phyloP scores from a whole-genome alignment of 768 basidiomycete species.

The Lyophyllum atratum region DNA sequence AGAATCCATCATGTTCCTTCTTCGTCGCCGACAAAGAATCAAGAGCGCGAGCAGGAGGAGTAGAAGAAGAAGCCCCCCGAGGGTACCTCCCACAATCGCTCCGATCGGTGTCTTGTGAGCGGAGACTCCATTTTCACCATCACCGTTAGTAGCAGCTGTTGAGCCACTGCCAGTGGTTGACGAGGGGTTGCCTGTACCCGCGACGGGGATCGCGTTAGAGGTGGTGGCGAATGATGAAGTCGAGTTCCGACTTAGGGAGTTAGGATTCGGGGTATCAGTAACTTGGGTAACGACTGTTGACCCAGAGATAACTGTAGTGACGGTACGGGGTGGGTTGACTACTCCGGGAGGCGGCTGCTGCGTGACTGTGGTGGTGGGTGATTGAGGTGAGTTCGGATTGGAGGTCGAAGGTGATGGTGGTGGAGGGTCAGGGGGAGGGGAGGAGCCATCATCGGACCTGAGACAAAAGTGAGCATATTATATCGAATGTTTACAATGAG shows the following conservation, averaged over 20 bases:
- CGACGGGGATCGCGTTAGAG: not conserved
- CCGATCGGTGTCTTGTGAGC: slow-evolving; percentile 1
- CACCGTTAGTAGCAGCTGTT: not conserved
- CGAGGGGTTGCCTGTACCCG: not conserved
- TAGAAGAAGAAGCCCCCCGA: slow-evolving; percentile 8
- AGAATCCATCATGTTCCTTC: not conserved
- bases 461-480: not conserved
- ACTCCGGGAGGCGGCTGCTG: not conserved
- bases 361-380: not conserved
- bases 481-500: no score
- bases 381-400: not conserved
- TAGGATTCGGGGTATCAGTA: not conserved
- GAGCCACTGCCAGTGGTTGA: not conserved
- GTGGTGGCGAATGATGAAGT: not conserved
- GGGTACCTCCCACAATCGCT: slow-evolving; percentile 14
- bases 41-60: slow-evolving; percentile 1
- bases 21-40: slow-evolving; percentile 2
- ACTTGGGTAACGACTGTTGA: not conserved
- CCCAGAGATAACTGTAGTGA: not conserved
- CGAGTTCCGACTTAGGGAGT: not conserved
- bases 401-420: not conserved
- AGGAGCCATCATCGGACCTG: slow-evolving; percentile 1
- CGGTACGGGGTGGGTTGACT: not conserved
- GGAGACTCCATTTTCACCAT: not conserved
- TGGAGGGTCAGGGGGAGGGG: not conserved